Conservation (phyloP, 2,329 filamentous ascomycete genomes). For the Colletotrichum sp. region DNA sequence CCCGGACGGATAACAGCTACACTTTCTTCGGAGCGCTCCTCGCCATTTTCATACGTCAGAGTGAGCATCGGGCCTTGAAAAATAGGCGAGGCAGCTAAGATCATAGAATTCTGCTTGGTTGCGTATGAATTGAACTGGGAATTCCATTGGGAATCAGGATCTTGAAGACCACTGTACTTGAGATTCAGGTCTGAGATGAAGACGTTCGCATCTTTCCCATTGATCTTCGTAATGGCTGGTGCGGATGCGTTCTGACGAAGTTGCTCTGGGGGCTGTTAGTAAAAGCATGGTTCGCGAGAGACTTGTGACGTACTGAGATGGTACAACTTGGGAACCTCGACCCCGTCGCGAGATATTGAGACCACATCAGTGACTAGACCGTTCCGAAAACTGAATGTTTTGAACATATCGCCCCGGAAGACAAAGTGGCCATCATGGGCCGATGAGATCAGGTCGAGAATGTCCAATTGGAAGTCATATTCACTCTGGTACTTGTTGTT, state of each 20-base stretch:
- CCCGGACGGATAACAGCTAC: conserved; percentile 26
- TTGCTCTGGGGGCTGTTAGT: conserved; percentile 12
- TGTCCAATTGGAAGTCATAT: conserved; percentile 58
- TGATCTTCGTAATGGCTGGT: conserved; percentile 58
- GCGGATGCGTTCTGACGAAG: conserved; percentile 9
- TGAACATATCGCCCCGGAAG: conserved; percentile 58
- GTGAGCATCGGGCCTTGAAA: conserved; percentile 33
- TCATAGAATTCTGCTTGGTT: conserved; percentile 20
- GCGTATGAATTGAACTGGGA: conserved; percentile 31
- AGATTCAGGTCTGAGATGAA: conserved; percentile 53
- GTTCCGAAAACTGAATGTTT: conserved; percentile 51
- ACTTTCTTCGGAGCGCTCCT: conserved; percentile 28
- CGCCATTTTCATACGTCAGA: conserved; percentile 36
- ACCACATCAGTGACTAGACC: conserved; percentile 46
- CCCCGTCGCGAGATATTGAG: conserved; percentile 65
- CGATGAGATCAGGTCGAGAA: conserved; percentile 52
- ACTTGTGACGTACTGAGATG: conserved; percentile 42
- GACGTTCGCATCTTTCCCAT: conserved; percentile 56
- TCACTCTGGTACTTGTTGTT: conserved; percentile 52
- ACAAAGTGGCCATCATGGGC: conserved; percentile 71
- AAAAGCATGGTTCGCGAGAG: conserved; percentile 1
- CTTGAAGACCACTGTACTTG: conserved; percentile 52
- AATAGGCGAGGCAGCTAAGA: conserved; percentile 27
- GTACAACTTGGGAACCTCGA: conserved; percentile 61
- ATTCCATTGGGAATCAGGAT: conserved; percentile 60